phyloP scores from a whole-genome alignment of 768 basidiomycete species.

The Serendipita sp. region DNA sequence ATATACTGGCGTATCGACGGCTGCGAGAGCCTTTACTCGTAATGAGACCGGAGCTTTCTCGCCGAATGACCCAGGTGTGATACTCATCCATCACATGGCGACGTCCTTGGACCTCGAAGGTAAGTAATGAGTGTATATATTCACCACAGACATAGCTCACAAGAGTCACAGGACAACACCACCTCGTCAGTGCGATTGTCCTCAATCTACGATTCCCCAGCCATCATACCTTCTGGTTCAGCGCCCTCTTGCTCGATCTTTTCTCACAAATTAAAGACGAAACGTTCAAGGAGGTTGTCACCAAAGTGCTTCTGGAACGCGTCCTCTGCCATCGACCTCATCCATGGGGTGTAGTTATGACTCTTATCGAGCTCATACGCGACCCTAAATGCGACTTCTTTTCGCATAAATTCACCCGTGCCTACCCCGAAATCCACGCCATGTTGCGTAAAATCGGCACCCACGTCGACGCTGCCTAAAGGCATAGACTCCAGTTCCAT shows the following conservation, averaged over 20 bases:
- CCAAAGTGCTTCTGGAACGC: constrained; percentile 81
- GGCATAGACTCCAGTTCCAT: not conserved
- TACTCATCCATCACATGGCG: constrained; percentile 68
- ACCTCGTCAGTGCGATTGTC: constrained; percentile 81
- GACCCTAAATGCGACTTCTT: constrained; percentile 86
- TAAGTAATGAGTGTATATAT: constrained; percentile 22
- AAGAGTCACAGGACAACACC: constrained; percentile 65
- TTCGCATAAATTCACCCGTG: constrained; percentile 72
- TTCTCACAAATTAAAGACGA: constrained; percentile 69
- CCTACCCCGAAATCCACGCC: constrained; percentile 57
- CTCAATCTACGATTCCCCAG: constrained; percentile 95
- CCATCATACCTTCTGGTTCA: constrained; percentile 98
- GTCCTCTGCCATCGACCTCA: constrained; percentile 91
- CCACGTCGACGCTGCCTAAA: constrained; percentile 2
- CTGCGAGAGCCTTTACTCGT: constrained; percentile 74
- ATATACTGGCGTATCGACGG: constrained; percentile 88
- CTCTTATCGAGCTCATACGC: constrained; percentile 85
- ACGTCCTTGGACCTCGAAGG: constrained; percentile 83
- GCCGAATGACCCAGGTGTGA: constrained; percentile 67
- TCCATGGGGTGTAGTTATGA: constrained; percentile 88
- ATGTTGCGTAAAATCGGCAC: constrained; percentile 9
- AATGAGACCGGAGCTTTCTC: constrained; percentile 73
- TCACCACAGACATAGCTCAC: not conserved
- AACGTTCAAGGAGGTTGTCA: constrained; percentile 65
- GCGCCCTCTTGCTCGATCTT: constrained; percentile 72